Evolutionary conservation across 305 asterid genomes (phyloP).

Genomic region (Ilex paraguariensis): DNA sequence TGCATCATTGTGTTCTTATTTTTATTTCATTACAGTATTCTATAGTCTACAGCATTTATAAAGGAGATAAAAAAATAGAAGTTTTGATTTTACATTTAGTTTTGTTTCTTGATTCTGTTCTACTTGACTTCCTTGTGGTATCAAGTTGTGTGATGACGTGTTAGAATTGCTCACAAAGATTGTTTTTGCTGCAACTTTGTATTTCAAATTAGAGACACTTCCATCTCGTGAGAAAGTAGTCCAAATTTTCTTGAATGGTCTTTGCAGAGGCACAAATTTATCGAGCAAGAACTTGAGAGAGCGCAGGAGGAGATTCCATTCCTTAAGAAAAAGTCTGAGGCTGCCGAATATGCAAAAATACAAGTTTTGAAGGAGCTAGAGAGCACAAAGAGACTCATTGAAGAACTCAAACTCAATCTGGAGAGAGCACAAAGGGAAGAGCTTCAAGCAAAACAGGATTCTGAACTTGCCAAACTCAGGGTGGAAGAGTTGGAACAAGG

Average conservation of each 20-base stretch:
- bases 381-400: conserved; percentile 73
- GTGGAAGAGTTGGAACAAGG: conserved; percentile 94
- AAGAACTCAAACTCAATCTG: conserved; percentile 83
- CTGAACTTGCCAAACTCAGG: conserved; percentile 87
- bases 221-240: no score
- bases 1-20: neutral
- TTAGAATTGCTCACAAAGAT: neutral
- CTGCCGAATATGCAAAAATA: conserved; percentile 68
- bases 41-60: no score
- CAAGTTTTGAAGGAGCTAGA: conserved; percentile 71
- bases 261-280: conserved; percentile 71
- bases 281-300: conserved; percentile 77
- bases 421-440: conserved; percentile 92
- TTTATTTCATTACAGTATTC: neutral
- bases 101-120: neutral
- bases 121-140: neutral
- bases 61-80: no score
- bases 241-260: no score
- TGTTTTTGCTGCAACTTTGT: neutral
- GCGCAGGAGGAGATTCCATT: conserved; percentile 79
- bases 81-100: no score
- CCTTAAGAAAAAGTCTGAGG: conserved; percentile 56
- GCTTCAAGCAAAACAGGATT: conserved; percentile 83
- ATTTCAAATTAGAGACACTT: neutral
- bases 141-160: neutral